Evolutionary conservation across 805 yeast species (phyloP).

Genomic region (Pichia californica): DNA sequence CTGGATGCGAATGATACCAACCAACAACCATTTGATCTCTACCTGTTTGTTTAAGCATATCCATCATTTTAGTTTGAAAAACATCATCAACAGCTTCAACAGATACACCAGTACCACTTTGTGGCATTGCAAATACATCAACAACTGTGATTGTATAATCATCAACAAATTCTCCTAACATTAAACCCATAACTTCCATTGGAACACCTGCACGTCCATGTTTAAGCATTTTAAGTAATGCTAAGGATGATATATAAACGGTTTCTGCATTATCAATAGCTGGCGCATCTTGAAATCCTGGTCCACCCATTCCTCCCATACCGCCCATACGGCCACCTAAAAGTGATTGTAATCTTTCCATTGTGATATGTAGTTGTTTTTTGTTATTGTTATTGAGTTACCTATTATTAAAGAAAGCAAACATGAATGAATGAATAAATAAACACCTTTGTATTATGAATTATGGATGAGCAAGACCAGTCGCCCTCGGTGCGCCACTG

Average conservation of each 20-base stretch:
- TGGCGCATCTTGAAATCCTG: constrained; percentile 50
- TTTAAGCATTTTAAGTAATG: constrained; percentile 90
- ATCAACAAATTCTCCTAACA: constrained; percentile 97
- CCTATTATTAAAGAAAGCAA: no score
- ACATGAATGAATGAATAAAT: no score
- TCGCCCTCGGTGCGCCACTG: no score
- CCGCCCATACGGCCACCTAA: constrained; percentile 30
- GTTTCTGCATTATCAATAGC: constrained; percentile 94
- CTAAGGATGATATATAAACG: constrained; percentile 91
- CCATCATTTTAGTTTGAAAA: constrained; percentile 99
- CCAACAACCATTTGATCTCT: constrained; percentile 99
- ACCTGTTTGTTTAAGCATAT: constrained; percentile 98
- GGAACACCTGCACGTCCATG: constrained; percentile 91
- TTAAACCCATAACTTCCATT: constrained; percentile 89
- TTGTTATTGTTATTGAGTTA: no score
- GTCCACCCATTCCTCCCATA: constrained; percentile 21
- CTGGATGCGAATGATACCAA: constrained; percentile 99
- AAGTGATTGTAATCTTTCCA: constrained; percentile 30
- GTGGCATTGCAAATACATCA: constrained; percentile 99
- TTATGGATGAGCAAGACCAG: no score
- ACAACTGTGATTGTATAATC: constrained; percentile 95
- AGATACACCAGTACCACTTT: constrained; percentile 91
- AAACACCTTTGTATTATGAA: no score
- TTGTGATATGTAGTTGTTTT: constrained; percentile 2
- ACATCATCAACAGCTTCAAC: constrained; percentile 99